Percentiles rank a stretch among this genome's conserved stretches.
These are phyloP conservation scores for Scorias spongiosa DNA, from an alignment of 2,329 filamentous ascomycete genomes.

Conservation along the genomic window DNA sequence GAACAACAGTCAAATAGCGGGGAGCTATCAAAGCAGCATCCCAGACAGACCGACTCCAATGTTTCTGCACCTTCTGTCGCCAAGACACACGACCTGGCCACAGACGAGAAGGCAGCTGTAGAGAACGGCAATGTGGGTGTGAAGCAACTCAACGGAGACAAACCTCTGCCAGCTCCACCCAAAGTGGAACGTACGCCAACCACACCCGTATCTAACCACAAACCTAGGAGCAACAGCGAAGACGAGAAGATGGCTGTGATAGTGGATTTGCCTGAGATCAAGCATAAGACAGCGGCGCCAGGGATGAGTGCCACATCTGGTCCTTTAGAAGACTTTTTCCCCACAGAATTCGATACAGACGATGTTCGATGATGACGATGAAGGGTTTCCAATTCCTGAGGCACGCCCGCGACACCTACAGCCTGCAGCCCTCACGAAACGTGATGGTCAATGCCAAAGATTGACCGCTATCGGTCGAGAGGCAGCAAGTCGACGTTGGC, in stretches of 20 bases:
- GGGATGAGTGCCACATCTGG: conserved; percentile 20
- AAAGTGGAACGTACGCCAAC: conserved; percentile 2
- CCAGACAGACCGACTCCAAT: neutral
- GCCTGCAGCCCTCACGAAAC: neutral
- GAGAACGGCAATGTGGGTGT: neutral
- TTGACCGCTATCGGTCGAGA: no score
- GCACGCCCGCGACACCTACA: neutral
- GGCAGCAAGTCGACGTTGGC: no score
- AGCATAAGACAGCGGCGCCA: conserved; percentile 7
- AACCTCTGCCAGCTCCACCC: conserved; percentile 1
- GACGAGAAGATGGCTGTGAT: conserved; percentile 15
- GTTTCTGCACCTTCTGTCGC: neutral
- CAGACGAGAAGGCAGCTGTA: neutral
- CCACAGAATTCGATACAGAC: neutral
- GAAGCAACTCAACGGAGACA: neutral
- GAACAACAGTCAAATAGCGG: no score
- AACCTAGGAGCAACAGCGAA: neutral
- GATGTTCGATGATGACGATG: neutral
- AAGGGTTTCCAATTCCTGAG: neutral
- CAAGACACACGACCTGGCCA: neutral
- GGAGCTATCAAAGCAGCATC: no score
- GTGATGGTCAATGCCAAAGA: neutral
- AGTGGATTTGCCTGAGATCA: conserved; percentile 8
- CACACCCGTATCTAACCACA: neutral
- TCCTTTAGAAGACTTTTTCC: conserved; percentile 15